These are phyloP conservation scores for Lichtheimia ramosa DNA, from an alignment of 371 early-diverging fungal genomes.

Conservation along the genomic window DNA sequence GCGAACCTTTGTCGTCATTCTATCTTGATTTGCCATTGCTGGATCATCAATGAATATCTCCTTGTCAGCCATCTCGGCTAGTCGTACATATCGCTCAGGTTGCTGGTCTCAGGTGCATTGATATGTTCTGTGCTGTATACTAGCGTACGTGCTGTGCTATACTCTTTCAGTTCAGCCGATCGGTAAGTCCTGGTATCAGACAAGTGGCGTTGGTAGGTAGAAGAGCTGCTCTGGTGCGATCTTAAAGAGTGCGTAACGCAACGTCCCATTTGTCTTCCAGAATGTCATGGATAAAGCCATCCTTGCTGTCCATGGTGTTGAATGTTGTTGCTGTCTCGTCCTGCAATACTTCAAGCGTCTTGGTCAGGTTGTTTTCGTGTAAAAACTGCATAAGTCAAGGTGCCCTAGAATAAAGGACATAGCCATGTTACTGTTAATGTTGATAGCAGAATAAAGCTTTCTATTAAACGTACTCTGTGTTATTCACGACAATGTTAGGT, in stretches of 20 bases:
- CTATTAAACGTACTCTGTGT: too few species aligned
- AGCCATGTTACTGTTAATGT: not conserved
- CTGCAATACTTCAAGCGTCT: slow-evolving; percentile 78
- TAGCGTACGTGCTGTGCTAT: slow-evolving; percentile 83
- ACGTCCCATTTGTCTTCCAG: slow-evolving; percentile 84
- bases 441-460: too few species aligned
- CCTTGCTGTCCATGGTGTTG: slow-evolving; percentile 86
- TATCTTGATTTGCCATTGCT: slow-evolving; percentile 44
- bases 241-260: slow-evolving; percentile 70
- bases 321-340: slow-evolving; percentile 78
- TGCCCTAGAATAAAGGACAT: not conserved
- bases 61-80: slow-evolving; percentile 52
- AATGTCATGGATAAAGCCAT: slow-evolving; percentile 75
- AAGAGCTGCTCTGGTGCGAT: slow-evolving; percentile 70
- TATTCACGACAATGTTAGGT: too few species aligned
- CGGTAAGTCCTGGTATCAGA: not conserved
- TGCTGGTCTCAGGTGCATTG: slow-evolving; percentile 67
- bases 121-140: slow-evolving; percentile 86
- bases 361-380: slow-evolving; percentile 82
- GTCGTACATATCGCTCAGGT: slow-evolving; percentile 78
- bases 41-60: not conserved
- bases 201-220: slow-evolving; percentile 47
- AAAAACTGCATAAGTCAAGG: slow-evolving; percentile 89
- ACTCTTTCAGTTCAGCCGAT: slow-evolving; percentile 57
- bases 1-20: slow-evolving; percentile 75